Conservation (phyloP, 805 yeast genomes). For the Candida pini region DNA sequence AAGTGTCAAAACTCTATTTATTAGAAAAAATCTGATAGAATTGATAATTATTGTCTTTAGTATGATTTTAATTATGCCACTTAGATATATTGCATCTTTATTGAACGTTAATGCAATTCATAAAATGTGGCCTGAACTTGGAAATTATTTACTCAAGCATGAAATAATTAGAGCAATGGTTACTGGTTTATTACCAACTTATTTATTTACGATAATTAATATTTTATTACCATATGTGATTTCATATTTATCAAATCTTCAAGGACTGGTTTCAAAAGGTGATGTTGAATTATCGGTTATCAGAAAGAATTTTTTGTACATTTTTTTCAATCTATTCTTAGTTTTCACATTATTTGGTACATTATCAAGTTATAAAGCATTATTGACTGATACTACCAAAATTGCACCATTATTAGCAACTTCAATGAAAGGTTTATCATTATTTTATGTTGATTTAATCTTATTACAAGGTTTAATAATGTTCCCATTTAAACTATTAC, state of each 20-base stretch:
- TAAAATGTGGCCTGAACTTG: constrained; percentile 55
- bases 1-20: constrained; percentile 32
- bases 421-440: constrained; percentile 45
- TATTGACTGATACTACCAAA: constrained; percentile 52
- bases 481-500: constrained; percentile 54
- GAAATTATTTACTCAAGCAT: constrained; percentile 44
- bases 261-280: constrained; percentile 51
- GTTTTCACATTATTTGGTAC: constrained; percentile 61
- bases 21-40: constrained; percentile 28
- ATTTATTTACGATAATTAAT: constrained; percentile 50
- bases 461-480: constrained; percentile 65
- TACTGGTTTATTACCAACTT: constrained; percentile 59
- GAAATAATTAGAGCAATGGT: constrained; percentile 49
- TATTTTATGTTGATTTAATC: constrained; percentile 56
- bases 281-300: constrained; percentile 54
- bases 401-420: constrained; percentile 51
- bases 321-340: constrained; percentile 54
- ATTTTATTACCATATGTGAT: constrained; percentile 51
- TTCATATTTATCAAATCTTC: constrained; percentile 41
- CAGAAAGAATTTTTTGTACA: constrained; percentile 53
- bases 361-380: constrained; percentile 52
- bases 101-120: constrained; percentile 50
- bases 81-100: constrained; percentile 51
- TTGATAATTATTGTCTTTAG: constrained; percentile 41
- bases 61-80: constrained; percentile 48